Percentiles rank a stretch among this genome's conserved stretches.
Conservation (phyloP, 306 rosid genomes). For the Argentina anserina region DNA sequence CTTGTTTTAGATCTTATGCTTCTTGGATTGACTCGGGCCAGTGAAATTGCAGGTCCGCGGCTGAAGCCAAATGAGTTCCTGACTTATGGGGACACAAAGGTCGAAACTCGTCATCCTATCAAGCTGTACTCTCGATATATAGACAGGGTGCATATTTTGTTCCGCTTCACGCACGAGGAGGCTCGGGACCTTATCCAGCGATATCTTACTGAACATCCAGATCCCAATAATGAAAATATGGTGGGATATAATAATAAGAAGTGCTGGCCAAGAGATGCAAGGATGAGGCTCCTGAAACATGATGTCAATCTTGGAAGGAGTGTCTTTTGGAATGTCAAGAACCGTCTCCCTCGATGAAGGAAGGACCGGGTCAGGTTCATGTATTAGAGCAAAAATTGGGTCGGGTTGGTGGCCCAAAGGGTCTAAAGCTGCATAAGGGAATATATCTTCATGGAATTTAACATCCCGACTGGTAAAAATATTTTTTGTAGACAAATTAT, state of each 20-base stretch:
- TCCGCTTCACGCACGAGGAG: constrained; percentile 95
- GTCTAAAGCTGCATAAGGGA: too few relatives aligned
- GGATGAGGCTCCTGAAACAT: constrained; percentile 99
- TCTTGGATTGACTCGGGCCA: constrained; percentile 91
- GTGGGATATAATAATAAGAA: constrained; percentile 97
- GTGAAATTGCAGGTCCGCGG: constrained; percentile 96
- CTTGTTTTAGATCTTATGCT: constrained; percentile 85
- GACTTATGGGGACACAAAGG: constrained; percentile 88
- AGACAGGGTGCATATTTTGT: constrained; percentile 84
- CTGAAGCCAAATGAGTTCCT: constrained; percentile 94
- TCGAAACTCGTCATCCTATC: constrained; percentile 93
- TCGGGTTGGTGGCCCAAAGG: too few relatives aligned
- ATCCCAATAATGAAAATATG: constrained; percentile 98
- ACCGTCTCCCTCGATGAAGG: constrained; percentile 96
- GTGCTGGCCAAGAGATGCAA: constrained; percentile 99
- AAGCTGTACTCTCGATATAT: constrained; percentile 87
- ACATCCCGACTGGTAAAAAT: too few relatives aligned
- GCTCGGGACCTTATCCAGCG: constrained; percentile 97
- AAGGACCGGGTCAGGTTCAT: too few relatives aligned
- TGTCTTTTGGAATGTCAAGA: constrained; percentile 99
- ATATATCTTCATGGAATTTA: too few relatives aligned
- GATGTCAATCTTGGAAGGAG: constrained; percentile 98
- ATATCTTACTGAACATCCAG: constrained; percentile 96
- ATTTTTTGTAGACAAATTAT: too few relatives aligned
- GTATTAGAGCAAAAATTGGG: too few relatives aligned